These are phyloP conservation scores for Fraxinus nigra DNA, from an alignment of 305 asterid genomes.

Conservation along the genomic window DNA sequence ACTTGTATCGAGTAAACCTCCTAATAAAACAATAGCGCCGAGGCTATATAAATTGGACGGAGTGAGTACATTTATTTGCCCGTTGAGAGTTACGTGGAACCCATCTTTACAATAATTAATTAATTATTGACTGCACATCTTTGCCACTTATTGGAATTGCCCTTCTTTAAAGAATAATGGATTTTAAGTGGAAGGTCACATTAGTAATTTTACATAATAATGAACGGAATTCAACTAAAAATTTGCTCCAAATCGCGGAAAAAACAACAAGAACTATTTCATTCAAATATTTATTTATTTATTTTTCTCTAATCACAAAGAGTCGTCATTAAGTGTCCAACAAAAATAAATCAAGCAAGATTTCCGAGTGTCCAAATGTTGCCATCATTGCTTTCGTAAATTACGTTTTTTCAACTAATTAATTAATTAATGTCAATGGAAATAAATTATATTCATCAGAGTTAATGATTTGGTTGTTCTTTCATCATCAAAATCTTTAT, in stretches of 20 bases:
- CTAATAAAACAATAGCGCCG: not conserved
- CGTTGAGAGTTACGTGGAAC: no score
- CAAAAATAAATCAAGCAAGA: conserved; percentile 13
- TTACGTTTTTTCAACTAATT: not conserved
- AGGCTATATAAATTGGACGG: not conserved
- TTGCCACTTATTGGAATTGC: no score
- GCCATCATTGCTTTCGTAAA: conserved; percentile 14
- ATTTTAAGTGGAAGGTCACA: no score
- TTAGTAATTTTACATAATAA: no score
- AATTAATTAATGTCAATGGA: not conserved
- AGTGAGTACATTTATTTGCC: no score
- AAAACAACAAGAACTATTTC: not conserved
- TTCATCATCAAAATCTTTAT: conserved; percentile 19
- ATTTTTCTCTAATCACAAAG: not conserved
- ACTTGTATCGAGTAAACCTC: not conserved
- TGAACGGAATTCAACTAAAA: no score
- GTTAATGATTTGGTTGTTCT: not conserved
- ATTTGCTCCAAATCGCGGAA: no score
- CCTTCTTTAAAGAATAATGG: no score
- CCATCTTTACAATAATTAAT: no score
- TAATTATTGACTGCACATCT: no score
- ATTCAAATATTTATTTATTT: not conserved
- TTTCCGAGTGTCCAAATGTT: conserved; percentile 24
- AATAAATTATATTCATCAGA: not conserved
- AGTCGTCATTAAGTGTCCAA: conserved; percentile 15